These are phyloP conservation scores for Prunus davidiana DNA, from an alignment of 306 rosid species.

Conservation along the genomic window DNA sequence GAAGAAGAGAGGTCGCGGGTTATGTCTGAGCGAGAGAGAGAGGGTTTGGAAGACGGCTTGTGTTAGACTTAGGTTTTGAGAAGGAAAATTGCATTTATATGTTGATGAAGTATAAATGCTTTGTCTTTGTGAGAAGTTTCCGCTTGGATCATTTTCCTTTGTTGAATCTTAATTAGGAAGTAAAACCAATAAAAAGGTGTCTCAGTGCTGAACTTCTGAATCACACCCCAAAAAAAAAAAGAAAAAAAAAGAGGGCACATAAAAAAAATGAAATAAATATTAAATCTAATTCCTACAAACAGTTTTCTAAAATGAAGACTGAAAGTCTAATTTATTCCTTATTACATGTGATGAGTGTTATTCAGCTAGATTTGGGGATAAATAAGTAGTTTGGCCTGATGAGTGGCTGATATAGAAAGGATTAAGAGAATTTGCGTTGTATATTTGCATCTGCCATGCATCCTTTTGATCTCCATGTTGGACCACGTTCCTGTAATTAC, in stretches of 20 bases:
- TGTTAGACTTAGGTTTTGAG: no score
- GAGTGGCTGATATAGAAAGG: slow-evolving; percentile 31
- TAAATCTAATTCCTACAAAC: background rate
- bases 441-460: slow-evolving; percentile 13
- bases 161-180: background rate
- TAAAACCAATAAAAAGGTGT: background rate
- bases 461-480: background rate
- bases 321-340: background rate
- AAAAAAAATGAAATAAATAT: background rate
- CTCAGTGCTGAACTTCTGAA: background rate
- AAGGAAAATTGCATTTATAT: no score
- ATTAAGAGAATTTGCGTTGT: slow-evolving; percentile 23
- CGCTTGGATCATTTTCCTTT: no score
- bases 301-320: background rate
- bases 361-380: slow-evolving; percentile 1
- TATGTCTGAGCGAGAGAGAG: no score
- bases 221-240: background rate
- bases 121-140: no score
- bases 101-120: no score
- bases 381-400: background rate
- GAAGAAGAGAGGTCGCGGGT: no score
- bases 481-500: background rate
- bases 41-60: no score
- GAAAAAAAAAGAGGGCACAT: background rate
- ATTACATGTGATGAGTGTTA: background rate